Evolutionary conservation across 345 rosid species (phyloP), one percentile per base, ranked within the genome.

Genomic region (Erysimum cheiranthoides): DNA sequence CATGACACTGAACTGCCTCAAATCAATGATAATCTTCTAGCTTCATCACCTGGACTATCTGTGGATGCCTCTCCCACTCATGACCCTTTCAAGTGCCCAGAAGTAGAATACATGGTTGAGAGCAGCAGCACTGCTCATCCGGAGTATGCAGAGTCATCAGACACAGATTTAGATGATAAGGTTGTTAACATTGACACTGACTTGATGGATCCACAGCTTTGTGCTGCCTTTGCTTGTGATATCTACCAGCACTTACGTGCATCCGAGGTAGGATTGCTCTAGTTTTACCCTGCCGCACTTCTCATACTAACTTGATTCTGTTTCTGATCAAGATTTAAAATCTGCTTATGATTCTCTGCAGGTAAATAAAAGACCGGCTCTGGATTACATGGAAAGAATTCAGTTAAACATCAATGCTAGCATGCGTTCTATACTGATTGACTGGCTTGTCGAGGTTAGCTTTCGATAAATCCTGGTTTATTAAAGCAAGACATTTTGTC

Each of bases 81-180:
- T 64, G 93, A 89, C 63, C 88, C 96, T 66, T 80, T 83, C 74
- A 85, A 86, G 83, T 84, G 87, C 80, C 87, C 89, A 10, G 85
- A 89, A 28, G 87, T 88, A 63, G 93, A 92, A 68, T 86, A 85
- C 34, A 68, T 90, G 3, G 93, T 87, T 75, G 82, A 73, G 60
- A 82, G 85, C 81, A 85, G 82, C 81, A 85, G 82, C 61, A 90
- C 85, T 50, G 68, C 73, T 82, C 86, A 86, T 71, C 87, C 90
- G n/a, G 90, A 85, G 10, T 50, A 74, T 34, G 66, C 69, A 4
- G 84, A 77, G 64, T 18, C 56, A 27, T 17, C 66, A 31, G 3
- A 45, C 59, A 25, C 47, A 17, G 66, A 67, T 50, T 50, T 47
- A 1, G 67, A 50, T 73, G 76, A 70, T 70, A 18, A 51, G 57